Base-by-base conservation (phyloP, 176 grass and related monocot species). In the Carex parvula region DNA sequence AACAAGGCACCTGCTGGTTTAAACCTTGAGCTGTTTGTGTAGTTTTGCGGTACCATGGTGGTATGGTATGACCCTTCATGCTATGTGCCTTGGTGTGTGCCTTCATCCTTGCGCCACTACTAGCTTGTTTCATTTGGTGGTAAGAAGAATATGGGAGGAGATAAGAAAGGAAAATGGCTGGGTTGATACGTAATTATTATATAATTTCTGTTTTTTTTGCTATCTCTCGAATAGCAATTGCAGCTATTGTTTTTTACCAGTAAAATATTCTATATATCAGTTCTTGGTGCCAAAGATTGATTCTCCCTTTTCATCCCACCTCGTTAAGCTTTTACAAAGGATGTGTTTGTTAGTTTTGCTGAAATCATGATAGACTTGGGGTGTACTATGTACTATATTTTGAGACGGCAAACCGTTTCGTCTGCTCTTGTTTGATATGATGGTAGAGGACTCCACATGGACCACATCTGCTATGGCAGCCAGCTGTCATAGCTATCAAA, bases 61-160 rank as follows among this genome's bases (percentile, higher is more conserved):
- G 80, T 82, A 82, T 20, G 37, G 61, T 82, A 82, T 37, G 59
- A 82, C 67, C 61, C 61, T 63, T 44, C 61, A 30, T 82, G 39
- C 39, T 53, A 63, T 64, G 13, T 21, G n/a, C 17, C 62, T 48
- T 11, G 18, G 10, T 30, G 10, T 22, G 60, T 82, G 79, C 61
- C 80, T 64, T 26, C 59, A 62, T 48, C 80, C 15, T 67, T 82
- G 80, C 8, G 52, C 35, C 78, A 76, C 1, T 76, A 30, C 54
- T 55, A 76, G 72, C 4, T 74, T 52, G 41, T 74, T 74, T 52
- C 70, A 52, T 74, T 12, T 11, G 20, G 70, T 12, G 18, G 5
- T 16, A 15, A 70, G 65, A 2, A 39, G 30, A 3, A 33, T 35
- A 70, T 3, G n/a, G 35, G 14, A 70, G 66, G 68, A 44, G 68